Evolutionary conservation across 148 eudicot genomes (phyloP), one percentile per base, ranked within the genome.

Genomic region (Rhododendron molle): DNA sequence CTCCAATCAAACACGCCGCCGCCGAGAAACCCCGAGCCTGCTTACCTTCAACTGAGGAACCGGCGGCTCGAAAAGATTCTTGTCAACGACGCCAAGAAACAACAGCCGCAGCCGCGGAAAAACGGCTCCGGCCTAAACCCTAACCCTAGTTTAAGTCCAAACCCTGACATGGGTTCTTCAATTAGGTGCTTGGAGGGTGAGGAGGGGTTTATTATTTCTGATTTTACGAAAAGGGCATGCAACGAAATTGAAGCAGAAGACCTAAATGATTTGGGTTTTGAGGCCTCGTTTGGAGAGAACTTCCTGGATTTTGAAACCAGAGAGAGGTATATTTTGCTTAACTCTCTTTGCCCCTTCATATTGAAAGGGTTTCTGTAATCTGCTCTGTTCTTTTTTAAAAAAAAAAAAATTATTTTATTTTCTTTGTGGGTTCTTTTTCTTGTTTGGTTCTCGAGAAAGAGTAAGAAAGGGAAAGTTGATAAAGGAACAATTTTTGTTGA

Each of bases 251-350:
- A 83, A 36, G 73, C 76, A 26, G 92, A 87, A 81, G 91, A 87
- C 73, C 58, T 44, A n/a, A 18, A 34, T 72, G 84, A 85, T 87
- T 85, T 76, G 49, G 89, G 79, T 77, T 82, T 90, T 54, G 93
- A 92, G 78, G 89, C 88, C 60, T 92, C 90, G 18, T 93, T 89
- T 87, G 98, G 95, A 16, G 98, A 96, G 90, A 94, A 96, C 80
- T 86, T 87, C 89, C 86, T 93, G 85, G 98, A 91, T 32, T 83
- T 88, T 91, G 94, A 94, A 85, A 78, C 83, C 49, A 88, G 89
- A 84, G 93, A 86, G 90, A 93, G 98, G 98, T 94, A 86, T 81
- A 83, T 84, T 86, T 78, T 11, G 30, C 30, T 85, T 18, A 32
- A 2, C 56, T 50, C 16, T 80, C 32, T 15, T 30, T 1, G 54